Evolutionary conservation across 495 filamentous ascomycete species (phyloP).

Genomic region (Penicillium antarcticum): DNA sequence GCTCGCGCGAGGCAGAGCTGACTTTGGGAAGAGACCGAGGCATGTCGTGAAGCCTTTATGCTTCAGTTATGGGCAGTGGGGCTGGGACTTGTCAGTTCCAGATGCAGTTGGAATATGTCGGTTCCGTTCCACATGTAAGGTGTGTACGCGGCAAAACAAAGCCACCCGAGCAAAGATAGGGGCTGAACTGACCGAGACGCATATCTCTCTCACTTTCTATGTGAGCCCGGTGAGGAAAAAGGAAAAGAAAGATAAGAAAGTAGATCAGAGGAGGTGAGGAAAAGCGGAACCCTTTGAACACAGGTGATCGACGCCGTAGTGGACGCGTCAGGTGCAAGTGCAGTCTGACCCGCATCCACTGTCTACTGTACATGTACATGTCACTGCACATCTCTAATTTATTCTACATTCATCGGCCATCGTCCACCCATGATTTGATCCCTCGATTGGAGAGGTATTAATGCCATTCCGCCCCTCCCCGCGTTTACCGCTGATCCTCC

Average conservation of each 20-base stretch:
- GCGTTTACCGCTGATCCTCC: slow-evolving; percentile 3
- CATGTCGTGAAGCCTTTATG: slow-evolving; percentile 21
- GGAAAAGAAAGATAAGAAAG: background rate
- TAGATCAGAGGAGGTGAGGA: background rate
- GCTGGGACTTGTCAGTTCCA: background rate
- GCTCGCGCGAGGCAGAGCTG: slow-evolving; percentile 14
- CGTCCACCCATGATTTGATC: background rate
- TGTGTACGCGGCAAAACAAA: background rate
- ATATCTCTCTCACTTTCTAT: background rate
- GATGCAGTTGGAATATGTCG: background rate
- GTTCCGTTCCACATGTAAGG: slow-evolving; percentile 1
- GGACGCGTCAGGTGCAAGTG: slow-evolving; percentile 11
- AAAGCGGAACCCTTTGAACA: background rate
- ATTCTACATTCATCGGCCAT: background rate
- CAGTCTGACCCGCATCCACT: background rate
- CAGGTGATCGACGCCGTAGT: slow-evolving; percentile 1
- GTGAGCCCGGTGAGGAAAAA: background rate
- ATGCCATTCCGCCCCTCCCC: background rate
- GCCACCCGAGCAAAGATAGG: background rate
- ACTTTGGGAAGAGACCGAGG: slow-evolving; percentile 27
- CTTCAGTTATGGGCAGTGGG: slow-evolving; percentile 1
- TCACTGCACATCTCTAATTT: slow-evolving; percentile 1
- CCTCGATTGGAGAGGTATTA: background rate
- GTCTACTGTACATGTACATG: no score
- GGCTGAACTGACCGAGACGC: background rate